Percentiles rank a stretch among this genome's conserved stretches.
Evolutionary conservation across 768 basidiomycete genomes (phyloP).

Genomic region (Hemileccinum impolitum): DNA sequence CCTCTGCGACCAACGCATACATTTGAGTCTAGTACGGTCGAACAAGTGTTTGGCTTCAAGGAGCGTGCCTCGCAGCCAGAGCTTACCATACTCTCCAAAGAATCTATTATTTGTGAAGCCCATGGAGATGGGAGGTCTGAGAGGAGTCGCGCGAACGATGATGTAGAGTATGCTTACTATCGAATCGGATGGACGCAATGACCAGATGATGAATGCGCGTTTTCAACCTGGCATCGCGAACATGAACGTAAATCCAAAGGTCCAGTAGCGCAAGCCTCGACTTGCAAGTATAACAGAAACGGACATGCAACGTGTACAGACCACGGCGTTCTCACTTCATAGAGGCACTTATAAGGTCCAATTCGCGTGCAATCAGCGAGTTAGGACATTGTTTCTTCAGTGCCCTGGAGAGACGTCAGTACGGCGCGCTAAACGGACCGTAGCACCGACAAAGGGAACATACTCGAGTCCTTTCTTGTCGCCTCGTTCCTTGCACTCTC

Average conservation of each 20-base stretch:
- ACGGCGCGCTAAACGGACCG: not conserved
- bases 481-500: constrained; percentile 84
- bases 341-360: constrained; percentile 58
- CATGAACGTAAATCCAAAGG: not conserved
- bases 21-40: constrained; percentile 56
- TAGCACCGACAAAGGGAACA: constrained; percentile 32
- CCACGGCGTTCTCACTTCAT: constrained; percentile 57
- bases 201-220: not conserved
- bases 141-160: constrained; percentile 36
- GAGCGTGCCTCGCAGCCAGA: constrained; percentile 10
- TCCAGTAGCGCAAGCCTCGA: not conserved
- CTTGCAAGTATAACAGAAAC: too few species aligned
- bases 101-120: constrained; percentile 54
- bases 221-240: not conserved
- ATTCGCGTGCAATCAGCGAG: constrained; percentile 72
- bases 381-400: constrained; percentile 75
- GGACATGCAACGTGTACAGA: too few species aligned
- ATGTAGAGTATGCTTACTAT: constrained; percentile 71
- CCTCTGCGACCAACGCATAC: constrained; percentile 66
- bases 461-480: constrained; percentile 86
- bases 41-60: constrained; percentile 45
- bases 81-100: constrained; percentile 52
- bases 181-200: constrained; percentile 58
- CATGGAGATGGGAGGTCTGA: constrained; percentile 21
- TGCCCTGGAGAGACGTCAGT: constrained; percentile 44